A percentile compares a stretch with the other conserved stretches of the same genome.
These are phyloP conservation scores for Pseudohalonectria lignicola DNA, from an alignment of 2,329 filamentous ascomycete species.

Conservation along the genomic window DNA sequence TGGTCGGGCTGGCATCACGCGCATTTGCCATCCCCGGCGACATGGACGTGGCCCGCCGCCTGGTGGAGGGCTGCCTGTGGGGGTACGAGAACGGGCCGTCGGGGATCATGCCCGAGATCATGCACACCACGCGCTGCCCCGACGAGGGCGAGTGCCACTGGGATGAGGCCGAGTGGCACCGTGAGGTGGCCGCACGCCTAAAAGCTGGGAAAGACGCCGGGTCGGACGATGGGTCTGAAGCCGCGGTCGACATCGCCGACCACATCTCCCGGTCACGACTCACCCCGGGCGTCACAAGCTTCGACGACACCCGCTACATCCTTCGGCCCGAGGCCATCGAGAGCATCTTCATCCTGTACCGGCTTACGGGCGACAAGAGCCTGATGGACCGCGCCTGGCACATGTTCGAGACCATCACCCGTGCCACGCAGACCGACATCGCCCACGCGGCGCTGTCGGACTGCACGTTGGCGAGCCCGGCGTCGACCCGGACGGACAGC, in stretches of 20 bases:
- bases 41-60: constrained; percentile 31
- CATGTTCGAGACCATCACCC: constrained; percentile 33
- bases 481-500: constrained; percentile 1
- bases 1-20: constrained; percentile 28
- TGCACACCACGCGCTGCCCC: constrained; percentile 17
- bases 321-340: constrained; percentile 41
- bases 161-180: constrained; percentile 21
- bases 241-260: constrained; percentile 5
- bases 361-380: constrained; percentile 31
- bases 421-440: constrained; percentile 28
- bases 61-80: constrained; percentile 44
- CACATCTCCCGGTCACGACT: constrained; percentile 20
- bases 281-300: constrained; percentile 40
- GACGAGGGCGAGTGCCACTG: constrained; percentile 39
- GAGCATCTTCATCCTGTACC: constrained; percentile 39
- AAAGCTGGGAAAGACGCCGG: constrained; percentile 18
- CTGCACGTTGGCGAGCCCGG: constrained; percentile 5
- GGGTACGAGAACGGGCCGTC: constrained; percentile 36
- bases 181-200: background rate
- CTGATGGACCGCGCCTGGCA: constrained; percentile 34
- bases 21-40: constrained; percentile 23
- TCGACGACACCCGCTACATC: constrained; percentile 29
- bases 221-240: constrained; percentile 23
- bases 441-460: constrained; percentile 32
- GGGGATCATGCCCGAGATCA: constrained; percentile 43